Evolutionary conservation across 2,329 filamentous ascomycete species (phyloP), one percentile per base, ranked within the genome.

Genomic region (Arachnomyces sp.): DNA sequence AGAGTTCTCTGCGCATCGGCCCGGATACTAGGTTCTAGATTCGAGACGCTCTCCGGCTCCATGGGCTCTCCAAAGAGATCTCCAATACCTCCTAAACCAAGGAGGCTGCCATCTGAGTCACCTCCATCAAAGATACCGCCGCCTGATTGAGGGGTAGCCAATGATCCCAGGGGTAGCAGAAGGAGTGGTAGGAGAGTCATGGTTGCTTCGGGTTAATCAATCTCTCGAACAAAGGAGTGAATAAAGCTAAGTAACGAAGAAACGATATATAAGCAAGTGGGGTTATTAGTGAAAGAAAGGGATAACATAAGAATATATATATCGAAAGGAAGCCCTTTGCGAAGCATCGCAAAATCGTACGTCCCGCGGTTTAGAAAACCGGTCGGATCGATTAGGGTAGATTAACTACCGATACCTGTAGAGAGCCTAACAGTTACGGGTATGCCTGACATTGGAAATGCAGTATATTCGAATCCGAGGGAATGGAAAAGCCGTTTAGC

Each of bases 181-280:
- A 35, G 15, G 33, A 35, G 21, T 4, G 33, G 33, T 35, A 35
- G n/a, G 3, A 35, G 8, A 14, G 33, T 35, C 33, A 35, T 35
- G 15, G 15, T 35, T 5, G 4, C 15, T 33, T 16, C 14, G 17
- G 31, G 17, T 18, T 35, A 35, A 17, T 21, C 33, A 35, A 21
- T 12, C 12, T 17, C 15, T 15, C 17, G 33, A 18, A 15, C 13
- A 35, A 35, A 15, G n/a, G 33, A 35, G n/a, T 15, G 33, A n/a
- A 7, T 7, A 4, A 7, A 17, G 15, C 9, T 8, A 34, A 15
- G 21, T 15, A 35, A 12, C 15, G 16, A 17, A 7, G 33, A n/a
- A 35, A 11, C 5, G 15, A 16, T 16, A 35, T n/a, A 35, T n/a
- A n/a, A n/a, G n/a, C n/a, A n/a, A n/a, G n/a, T n/a, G n/a, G n/a